Conservation (phyloP, 2,329 filamentous ascomycete species). For the Fusarium nanum region DNA sequence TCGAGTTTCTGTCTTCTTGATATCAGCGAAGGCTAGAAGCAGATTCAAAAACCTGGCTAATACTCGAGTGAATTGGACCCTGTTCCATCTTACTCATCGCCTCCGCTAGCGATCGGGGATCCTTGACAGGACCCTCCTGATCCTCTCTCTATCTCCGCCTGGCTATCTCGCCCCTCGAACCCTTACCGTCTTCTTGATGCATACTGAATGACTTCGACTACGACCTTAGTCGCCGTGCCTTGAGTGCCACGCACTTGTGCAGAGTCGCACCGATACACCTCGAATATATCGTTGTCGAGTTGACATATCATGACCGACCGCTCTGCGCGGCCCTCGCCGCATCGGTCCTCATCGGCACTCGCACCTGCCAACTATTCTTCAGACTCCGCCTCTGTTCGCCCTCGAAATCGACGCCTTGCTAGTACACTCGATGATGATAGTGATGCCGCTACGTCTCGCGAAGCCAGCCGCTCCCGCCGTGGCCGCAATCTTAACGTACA, state of each 20-base stretch:
- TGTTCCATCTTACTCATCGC: constrained; percentile 32
- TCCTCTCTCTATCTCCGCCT: constrained; percentile 30
- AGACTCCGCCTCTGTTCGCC: constrained; percentile 56
- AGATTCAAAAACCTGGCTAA: background rate
- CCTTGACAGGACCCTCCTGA: constrained; percentile 22
- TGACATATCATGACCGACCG: constrained; percentile 54
- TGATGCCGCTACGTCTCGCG: constrained; percentile 35
- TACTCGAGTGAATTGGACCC: constrained; percentile 18
- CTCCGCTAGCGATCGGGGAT: constrained; percentile 28
- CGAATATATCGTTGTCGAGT: constrained; percentile 50
- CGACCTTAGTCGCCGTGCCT: constrained; percentile 28
- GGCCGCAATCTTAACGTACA: constrained; percentile 38
- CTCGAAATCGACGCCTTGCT: constrained; percentile 63
- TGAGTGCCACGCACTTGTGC: constrained; percentile 51
- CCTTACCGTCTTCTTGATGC: constrained; percentile 34
- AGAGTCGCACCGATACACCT: constrained; percentile 41
- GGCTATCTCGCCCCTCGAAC: constrained; percentile 33
- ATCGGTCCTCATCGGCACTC: constrained; percentile 61
- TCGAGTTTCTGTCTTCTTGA: constrained; percentile 4
- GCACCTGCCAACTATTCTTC: constrained; percentile 57
- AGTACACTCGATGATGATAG: constrained; percentile 48
- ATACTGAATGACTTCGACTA: constrained; percentile 41
- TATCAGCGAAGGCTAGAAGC: background rate
- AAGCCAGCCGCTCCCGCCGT: constrained; percentile 34
- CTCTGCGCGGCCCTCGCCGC: constrained; percentile 49